Base-by-base conservation (phyloP, 139 green algal species). In the Astrephomene gubernaculifera region DNA sequence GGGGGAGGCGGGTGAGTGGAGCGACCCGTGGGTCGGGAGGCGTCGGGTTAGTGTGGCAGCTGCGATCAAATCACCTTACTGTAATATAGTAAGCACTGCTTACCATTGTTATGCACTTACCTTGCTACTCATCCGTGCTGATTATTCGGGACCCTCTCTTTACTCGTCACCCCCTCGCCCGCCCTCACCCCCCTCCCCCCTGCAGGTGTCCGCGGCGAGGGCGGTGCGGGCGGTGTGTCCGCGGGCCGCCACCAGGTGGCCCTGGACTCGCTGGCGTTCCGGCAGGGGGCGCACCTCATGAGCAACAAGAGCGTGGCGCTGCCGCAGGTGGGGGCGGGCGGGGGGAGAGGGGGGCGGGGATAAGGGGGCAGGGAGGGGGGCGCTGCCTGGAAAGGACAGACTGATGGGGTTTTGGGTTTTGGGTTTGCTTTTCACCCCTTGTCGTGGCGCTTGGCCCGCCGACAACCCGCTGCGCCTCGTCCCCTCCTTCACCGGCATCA, bases 221-320 rank as follows among this genome's bases (percentile, higher is more conserved):
- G 63, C 12, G 88, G 61, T 4, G 83, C 49, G 5, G n/a, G n/a
- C n/a, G 88, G 54, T 24, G 93, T 89, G 33, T 88, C 88, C 35
- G 86, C 93, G 2, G 90, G 89, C 22, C 90, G 95, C 31, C 88
- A 95, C 54, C 73, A 91, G 61, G 86, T 99, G 41, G 95, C 99
- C 74, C 89, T 99, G 45, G 96, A 99, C 17, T 71, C 44, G 17
- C 88, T 99, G 72, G 71, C 89, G 6, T 99, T 99, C 85, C 67
- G 33, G 1, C 71, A 95, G 79, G 97, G 94, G 24, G 90, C 87
- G 4, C 96, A 97, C 87, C 94, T 99, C 69, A 99, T 98, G 92
- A 92, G 87, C 82, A 98, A 97, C 93, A 97, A 97, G 89, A 93
- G 82, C 35, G 95, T 91, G 83, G 86, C 91, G 81, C 92, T 99